Conservation (phyloP, 106 monocot genomes). For the Dioscorea zingiberensis region DNA sequence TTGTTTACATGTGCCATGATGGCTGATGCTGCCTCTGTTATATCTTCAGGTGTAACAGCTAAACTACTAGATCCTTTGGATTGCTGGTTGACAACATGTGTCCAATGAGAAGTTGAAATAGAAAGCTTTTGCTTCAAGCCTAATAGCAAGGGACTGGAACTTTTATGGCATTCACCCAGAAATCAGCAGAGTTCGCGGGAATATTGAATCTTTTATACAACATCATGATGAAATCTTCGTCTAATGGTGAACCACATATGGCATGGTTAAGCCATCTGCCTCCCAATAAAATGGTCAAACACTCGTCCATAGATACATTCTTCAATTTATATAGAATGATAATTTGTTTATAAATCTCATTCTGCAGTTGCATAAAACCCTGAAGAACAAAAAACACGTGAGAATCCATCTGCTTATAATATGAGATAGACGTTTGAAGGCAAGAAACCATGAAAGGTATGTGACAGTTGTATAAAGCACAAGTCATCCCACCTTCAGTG, state of each 20-base stretch:
- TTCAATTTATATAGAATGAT: conserved; percentile 13
- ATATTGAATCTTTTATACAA: conserved; percentile 6
- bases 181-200: conserved; percentile 13
- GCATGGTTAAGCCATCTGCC: conserved; percentile 26
- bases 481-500: not conserved
- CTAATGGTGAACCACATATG: conserved; percentile 19
- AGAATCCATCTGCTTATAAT: not conserved
- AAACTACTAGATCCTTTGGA: conserved; percentile 1
- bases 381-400: not conserved
- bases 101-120: conserved; percentile 8
- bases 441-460: too few relatives aligned
- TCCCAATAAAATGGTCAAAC: conserved; percentile 20
- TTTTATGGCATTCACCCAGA: conserved; percentile 17
- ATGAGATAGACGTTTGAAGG: too few relatives aligned
- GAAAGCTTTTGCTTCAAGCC: conserved; percentile 21
- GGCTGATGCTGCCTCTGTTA: conserved; percentile 11
- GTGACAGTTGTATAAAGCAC: too few relatives aligned
- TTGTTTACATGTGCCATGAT: conserved; percentile 12
- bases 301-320: conserved; percentile 15
- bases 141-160: conserved; percentile 3
- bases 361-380: conserved; percentile 17
- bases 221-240: conserved; percentile 6
- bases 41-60: conserved; percentile 16
- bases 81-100: not conserved
- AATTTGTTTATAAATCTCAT: conserved; percentile 12